Evolutionary conservation across 805 yeast species (phyloP).

Genomic region (Cyberlindnera bimundalis): DNA sequence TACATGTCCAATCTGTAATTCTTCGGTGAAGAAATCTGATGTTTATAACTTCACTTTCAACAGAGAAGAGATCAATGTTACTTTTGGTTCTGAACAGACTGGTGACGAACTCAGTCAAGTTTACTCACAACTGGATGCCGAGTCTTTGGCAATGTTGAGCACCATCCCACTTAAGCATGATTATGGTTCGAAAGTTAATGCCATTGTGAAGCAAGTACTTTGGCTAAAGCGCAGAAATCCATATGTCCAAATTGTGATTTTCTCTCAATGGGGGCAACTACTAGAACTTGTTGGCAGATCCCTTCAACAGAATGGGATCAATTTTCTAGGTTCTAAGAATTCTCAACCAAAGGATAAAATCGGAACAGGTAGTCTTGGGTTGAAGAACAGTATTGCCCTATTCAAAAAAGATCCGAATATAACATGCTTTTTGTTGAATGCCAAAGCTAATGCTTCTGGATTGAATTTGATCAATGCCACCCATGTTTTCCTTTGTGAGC

Average conservation of each 20-base stretch:
- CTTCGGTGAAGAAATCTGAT: constrained; percentile 43
- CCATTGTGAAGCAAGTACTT: constrained; percentile 67
- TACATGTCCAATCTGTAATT: constrained; percentile 82
- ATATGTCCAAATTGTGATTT: constrained; percentile 68
- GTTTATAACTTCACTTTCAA: constrained; percentile 68
- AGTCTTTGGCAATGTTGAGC: constrained; percentile 42
- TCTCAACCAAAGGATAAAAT: background rate
- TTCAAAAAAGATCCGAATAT: constrained; percentile 59
- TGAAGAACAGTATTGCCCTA: constrained; percentile 41
- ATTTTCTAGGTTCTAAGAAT: constrained; percentile 49
- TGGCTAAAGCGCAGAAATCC: constrained; percentile 55
- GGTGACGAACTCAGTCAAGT: constrained; percentile 17
- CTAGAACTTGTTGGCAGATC: constrained; percentile 65
- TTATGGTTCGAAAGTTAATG: constrained; percentile 86
- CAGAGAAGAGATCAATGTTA: constrained; percentile 48
- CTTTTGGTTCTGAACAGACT: constrained; percentile 31
- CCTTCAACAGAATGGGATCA: constrained; percentile 53
- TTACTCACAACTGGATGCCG: constrained; percentile 37
- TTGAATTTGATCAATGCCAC: constrained; percentile 87
- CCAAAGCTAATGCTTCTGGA: constrained; percentile 87
- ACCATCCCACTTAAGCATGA: constrained; percentile 40
- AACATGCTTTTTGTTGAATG: constrained; percentile 85
- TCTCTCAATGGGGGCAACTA: constrained; percentile 86
- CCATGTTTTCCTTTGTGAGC: constrained; percentile 90
- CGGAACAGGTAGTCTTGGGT: background rate